phyloP scores from a whole-genome alignment of 352 stramenopile species.

The Thalassiosira mediterranea region DNA sequence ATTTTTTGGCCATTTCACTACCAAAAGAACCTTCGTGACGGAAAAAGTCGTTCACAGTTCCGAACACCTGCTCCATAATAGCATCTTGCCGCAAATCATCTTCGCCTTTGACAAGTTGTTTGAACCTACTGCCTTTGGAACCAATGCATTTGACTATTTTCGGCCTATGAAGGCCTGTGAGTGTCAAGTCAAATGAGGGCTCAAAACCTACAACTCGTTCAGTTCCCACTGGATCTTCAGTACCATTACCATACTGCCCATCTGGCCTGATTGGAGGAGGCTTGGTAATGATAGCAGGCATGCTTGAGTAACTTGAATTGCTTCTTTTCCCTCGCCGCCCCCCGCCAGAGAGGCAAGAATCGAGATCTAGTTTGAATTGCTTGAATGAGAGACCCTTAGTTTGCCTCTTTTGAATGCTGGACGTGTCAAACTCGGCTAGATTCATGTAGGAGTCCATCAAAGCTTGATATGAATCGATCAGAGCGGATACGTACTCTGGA shows the following conservation, averaged over 20 bases:
- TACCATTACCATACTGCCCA: constrained; percentile 84
- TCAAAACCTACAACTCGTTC: constrained; percentile 87
- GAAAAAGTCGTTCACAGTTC: constrained; percentile 80
- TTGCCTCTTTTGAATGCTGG: constrained; percentile 52
- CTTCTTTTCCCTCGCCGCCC: constrained; percentile 35
- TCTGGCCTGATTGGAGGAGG: constrained; percentile 81
- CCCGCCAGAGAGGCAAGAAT: constrained; percentile 46
- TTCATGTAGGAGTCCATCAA: constrained; percentile 81
- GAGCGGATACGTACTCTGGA: constrained; percentile 46
- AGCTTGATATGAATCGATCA: constrained; percentile 68
- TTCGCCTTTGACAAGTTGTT: constrained; percentile 95
- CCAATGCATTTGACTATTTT: constrained; percentile 98
- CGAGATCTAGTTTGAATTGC: constrained; percentile 56
- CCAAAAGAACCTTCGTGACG: constrained; percentile 32
- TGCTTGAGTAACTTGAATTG: constrained; percentile 19
- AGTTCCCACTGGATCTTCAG: constrained; percentile 73
- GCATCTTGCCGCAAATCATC: constrained; percentile 89
- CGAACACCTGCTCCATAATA: constrained; percentile 89
- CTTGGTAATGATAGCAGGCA: constrained; percentile 71
- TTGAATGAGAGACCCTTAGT: constrained; percentile 63
- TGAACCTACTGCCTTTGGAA: constrained; percentile 90
- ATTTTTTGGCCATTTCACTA: constrained; percentile 34
- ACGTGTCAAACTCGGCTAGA: constrained; percentile 70
- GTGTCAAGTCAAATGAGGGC: constrained; percentile 90
- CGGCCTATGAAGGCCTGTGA: constrained; percentile 93